Conservation (phyloP, 371 early-diverging fungal genomes). For the Syncephalastrum contaminatum region DNA sequence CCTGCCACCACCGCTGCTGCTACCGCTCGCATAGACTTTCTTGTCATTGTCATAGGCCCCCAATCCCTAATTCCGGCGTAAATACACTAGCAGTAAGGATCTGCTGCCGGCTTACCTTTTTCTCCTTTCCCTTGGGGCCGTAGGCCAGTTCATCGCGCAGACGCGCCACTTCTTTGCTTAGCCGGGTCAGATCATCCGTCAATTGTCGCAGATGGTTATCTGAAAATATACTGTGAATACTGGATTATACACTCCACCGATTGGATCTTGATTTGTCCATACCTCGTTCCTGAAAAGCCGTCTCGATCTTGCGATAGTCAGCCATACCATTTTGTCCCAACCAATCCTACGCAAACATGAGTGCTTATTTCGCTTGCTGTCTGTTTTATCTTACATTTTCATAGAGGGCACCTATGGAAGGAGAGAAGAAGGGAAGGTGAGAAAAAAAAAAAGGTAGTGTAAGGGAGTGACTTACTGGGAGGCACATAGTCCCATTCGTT, state of each 20-base stretch:
- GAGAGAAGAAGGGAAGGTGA: conserved; percentile 1
- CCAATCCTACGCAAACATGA: conserved; percentile 35
- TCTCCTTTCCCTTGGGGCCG: conserved; percentile 55
- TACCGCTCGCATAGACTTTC: conserved; percentile 8
- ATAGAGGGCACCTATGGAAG: conserved; percentile 52
- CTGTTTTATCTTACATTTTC: conserved; percentile 46
- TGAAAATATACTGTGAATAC: conserved; percentile 11
- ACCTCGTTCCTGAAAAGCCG: conserved; percentile 63
- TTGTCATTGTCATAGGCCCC: not conserved
- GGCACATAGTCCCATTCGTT: conserved; percentile 87
- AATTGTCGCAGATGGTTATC: conserved; percentile 54
- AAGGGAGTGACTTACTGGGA: conserved; percentile 53
- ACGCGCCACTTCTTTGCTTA: conserved; percentile 49
- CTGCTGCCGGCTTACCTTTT: conserved; percentile 46
- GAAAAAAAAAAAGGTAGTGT: not conserved
- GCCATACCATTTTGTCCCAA: conserved; percentile 50
- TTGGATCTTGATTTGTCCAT: not conserved
- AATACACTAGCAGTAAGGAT: conserved; percentile 1
- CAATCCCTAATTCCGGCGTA: not conserved
- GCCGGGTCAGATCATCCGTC: conserved; percentile 50
- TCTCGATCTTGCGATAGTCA: conserved; percentile 56
- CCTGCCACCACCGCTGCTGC: not conserved
- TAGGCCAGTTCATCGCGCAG: conserved; percentile 58
- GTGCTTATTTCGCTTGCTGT: not conserved
- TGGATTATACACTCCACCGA: not conserved